A percentile compares a stretch with the other conserved stretches of the same genome.
These are phyloP conservation scores for Ascomycota sp. DNA, from an alignment of 2,329 filamentous ascomycete genomes.

Conservation along the genomic window DNA sequence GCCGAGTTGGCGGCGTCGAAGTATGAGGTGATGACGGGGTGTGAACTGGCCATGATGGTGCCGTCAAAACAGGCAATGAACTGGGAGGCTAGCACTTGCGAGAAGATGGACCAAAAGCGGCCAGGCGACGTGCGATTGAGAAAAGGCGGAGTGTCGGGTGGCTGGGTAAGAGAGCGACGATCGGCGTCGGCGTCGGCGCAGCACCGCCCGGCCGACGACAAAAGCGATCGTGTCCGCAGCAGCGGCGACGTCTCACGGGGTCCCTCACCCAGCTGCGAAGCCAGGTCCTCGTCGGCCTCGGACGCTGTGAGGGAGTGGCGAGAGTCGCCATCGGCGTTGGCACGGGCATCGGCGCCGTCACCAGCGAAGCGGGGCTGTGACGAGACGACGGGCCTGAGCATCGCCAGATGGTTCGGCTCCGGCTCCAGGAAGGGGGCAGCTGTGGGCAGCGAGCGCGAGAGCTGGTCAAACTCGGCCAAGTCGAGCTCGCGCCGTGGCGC, in stretches of 20 bases:
- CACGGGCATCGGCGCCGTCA: too few species aligned
- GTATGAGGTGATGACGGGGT: conserved; percentile 62
- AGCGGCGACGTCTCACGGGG: conserved; percentile 9
- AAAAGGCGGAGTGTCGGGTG: conserved; percentile 8
- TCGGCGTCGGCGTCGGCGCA: background rate
- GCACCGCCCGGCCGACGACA: background rate
- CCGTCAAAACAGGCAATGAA: conserved; percentile 47
- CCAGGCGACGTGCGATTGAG: conserved; percentile 23
- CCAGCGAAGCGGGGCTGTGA: conserved; percentile 1
- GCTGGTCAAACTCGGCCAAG: conserved; percentile 5
- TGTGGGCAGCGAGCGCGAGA: conserved; percentile 19
- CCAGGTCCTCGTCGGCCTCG: background rate
- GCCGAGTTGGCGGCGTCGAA: conserved; percentile 58
- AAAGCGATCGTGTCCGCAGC: conserved; percentile 3
- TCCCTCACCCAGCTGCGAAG: background rate
- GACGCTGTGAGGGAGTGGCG: conserved; percentile 1
- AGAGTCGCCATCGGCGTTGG: background rate
- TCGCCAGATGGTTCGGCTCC: conserved; percentile 17
- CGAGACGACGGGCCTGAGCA: conserved; percentile 11
- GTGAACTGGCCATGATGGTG: conserved; percentile 61
- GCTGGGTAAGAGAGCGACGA: too few species aligned
- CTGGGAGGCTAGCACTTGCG: conserved; percentile 32
- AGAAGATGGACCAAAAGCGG: conserved; percentile 41
- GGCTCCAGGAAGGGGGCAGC: conserved; percentile 18
- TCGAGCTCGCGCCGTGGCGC: conserved; percentile 1